Conservation (phyloP, 2,329 filamentous ascomycete species). For the Byssothecium circinans region DNA sequence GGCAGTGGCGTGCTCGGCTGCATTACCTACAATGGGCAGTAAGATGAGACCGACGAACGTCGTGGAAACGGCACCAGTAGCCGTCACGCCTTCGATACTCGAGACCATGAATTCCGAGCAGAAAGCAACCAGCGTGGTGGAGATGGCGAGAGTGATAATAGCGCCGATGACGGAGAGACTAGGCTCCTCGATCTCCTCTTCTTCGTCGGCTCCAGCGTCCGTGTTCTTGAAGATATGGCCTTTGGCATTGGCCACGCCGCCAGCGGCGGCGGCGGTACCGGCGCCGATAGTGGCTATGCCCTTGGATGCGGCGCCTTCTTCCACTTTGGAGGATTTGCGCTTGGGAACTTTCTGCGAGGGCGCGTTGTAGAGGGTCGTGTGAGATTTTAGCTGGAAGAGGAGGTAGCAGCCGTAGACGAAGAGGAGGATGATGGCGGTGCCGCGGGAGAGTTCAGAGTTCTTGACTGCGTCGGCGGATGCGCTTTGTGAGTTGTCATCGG, state of each 20-base stretch:
- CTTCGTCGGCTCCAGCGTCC: constrained; percentile 44
- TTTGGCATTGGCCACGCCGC: constrained; percentile 54
- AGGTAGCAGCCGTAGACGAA: constrained; percentile 83
- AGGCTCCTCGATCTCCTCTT: constrained; percentile 73
- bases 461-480: constrained; percentile 25
- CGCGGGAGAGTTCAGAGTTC: constrained; percentile 59
- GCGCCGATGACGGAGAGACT: constrained; percentile 74
- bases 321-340: constrained; percentile 48
- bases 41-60: constrained; percentile 67
- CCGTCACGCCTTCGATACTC: constrained; percentile 59
- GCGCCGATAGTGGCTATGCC: constrained; percentile 58
- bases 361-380: constrained; percentile 76
- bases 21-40: constrained; percentile 67
- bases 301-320: constrained; percentile 53
- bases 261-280: constrained; percentile 52
- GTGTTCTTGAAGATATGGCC: constrained; percentile 45
- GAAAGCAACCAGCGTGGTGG: constrained; percentile 77
- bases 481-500: constrained; percentile 15
- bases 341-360: constrained; percentile 77
- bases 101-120: constrained; percentile 70
- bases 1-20: constrained; percentile 67
- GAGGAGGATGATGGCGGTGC: constrained; percentile 77
- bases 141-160: constrained; percentile 67
- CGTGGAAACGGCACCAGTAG: constrained; percentile 53
- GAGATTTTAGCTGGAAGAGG: constrained; percentile 88